These are phyloP conservation scores for Melastoma malabathricum DNA, from an alignment of 345 rosid genomes.

Conservation along the genomic window DNA sequence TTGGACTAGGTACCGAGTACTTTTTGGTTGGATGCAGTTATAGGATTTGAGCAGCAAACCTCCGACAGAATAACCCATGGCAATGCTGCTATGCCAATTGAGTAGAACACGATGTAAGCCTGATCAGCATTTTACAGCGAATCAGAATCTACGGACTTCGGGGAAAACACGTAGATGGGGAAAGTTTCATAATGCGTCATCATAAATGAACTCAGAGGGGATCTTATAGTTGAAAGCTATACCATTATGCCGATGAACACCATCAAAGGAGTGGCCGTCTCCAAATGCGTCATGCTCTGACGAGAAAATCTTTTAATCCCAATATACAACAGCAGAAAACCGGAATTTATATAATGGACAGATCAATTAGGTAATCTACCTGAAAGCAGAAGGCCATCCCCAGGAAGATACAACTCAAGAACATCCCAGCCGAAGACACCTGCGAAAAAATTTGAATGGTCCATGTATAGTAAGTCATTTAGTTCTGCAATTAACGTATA, in stretches of 20 bases:
- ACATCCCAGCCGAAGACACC: constrained; percentile 11
- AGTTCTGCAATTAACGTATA: too few relatives aligned
- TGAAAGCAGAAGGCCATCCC: constrained; percentile 6
- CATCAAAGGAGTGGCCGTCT: too few relatives aligned
- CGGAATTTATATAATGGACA: not conserved
- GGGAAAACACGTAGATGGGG: not conserved
- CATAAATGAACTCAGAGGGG: too few relatives aligned
- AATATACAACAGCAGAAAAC: not conserved
- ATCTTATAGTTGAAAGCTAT: not conserved
- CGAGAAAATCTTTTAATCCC: too few relatives aligned
- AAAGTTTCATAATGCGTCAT: too few relatives aligned
- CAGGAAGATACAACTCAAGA: constrained; percentile 3
- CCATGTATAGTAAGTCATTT: too few relatives aligned
- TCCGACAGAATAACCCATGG: constrained; percentile 2
- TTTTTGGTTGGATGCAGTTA: too few relatives aligned
- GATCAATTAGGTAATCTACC: not conserved
- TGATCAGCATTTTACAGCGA: constrained; percentile 1
- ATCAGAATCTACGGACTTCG: too few relatives aligned
- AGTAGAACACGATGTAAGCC: constrained; percentile 18
- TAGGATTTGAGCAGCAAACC: too few relatives aligned
- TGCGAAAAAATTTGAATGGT: not conserved
- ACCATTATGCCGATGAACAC: not conserved
- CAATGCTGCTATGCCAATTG: not conserved
- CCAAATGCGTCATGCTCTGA: too few relatives aligned
- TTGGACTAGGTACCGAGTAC: too few relatives aligned